Base-by-base conservation (phyloP, 176 grass and related monocot species). In the Bolboschoenus planiculmis region DNA sequence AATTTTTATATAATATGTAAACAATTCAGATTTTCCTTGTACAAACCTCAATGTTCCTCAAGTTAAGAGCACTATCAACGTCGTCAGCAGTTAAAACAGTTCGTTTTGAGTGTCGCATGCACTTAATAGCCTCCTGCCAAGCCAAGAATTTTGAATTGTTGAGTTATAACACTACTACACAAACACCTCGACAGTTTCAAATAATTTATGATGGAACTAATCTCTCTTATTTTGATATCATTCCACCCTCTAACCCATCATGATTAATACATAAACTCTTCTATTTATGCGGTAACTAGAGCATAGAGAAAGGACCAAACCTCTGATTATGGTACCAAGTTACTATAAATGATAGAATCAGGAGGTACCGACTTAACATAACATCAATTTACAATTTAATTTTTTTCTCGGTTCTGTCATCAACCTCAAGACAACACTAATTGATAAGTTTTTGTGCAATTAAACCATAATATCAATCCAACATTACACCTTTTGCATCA, bases 61-160 rank as follows among this genome's bases (percentile, higher is more conserved):
- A 93, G 83, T 86, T 90, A 27, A 98, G 96, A 59, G 92, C 92
- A 79, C 90, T 95, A 60, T 98, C 92, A 54, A 98, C 89, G 79
- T 98, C 95, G 3, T 95, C 95, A 0, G 87, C 86, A 33, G 87
- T 91, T 85, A 98, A 71, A 78, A 98, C 82, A 62, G 89, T 93
- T 74, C 92, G 86, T 64, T 95, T 98, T 43, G 92, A 90, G 88
- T 98, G 95, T 51, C 95, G 87, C 92, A 95, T 95, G 85, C 95
- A 98, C 78, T 95, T 98, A 53, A 98, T 92, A 11, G 92, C 89
- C 86, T 98, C 95, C 95, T 98, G 87, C 15, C 84, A 39, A 59
- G 24, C 18, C 7, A 74, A 87, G 37, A 86, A 42, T 43, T 39
- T 24, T 65, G 13, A 43, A 57, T 36, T 39, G 54, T 42, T 56